phyloP scores from a whole-genome alignment of 164 flowering plant species.

The Cinnamomum micranthum region DNA sequence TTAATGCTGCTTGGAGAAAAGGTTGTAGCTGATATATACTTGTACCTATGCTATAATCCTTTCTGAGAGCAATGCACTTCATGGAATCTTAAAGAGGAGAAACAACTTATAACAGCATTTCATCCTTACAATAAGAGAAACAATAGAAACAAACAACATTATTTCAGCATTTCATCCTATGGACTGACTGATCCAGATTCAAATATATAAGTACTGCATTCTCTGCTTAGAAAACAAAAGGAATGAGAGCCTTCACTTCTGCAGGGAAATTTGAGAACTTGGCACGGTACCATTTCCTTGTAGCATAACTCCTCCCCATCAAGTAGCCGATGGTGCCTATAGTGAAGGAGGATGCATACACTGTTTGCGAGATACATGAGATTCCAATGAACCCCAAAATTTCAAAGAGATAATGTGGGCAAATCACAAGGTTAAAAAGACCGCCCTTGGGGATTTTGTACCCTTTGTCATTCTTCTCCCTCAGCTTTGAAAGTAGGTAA shows the following conservation, averaged over 20 bases:
- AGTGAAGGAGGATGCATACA: slow-evolving; percentile 34
- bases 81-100: no score
- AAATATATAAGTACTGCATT: no score
- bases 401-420: slow-evolving; percentile 82
- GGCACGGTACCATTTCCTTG: slow-evolving; percentile 63
- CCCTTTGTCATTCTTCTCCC: slow-evolving; percentile 31
- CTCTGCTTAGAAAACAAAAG: slow-evolving; percentile 43
- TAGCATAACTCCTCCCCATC: slow-evolving; percentile 58
- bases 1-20: no score
- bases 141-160: no score
- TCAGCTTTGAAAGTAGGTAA: slow-evolving; percentile 46
- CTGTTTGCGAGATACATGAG: slow-evolving; percentile 53
- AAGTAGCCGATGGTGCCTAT: slow-evolving; percentile 40
- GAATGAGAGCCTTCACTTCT: slow-evolving; percentile 55
- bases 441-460: slow-evolving; percentile 73
- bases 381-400: slow-evolving; percentile 48
- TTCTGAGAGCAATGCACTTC: no score
- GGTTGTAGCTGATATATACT: no score
- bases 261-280: slow-evolving; percentile 64
- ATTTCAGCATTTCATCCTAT: no score
- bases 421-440: slow-evolving; percentile 47
- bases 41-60: no score
- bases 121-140: no score
- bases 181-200: no score
- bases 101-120: no score